These are phyloP conservation scores for Secale cereale DNA, from an alignment of 176 grass and related monocot genomes.

Conservation along the genomic window DNA sequence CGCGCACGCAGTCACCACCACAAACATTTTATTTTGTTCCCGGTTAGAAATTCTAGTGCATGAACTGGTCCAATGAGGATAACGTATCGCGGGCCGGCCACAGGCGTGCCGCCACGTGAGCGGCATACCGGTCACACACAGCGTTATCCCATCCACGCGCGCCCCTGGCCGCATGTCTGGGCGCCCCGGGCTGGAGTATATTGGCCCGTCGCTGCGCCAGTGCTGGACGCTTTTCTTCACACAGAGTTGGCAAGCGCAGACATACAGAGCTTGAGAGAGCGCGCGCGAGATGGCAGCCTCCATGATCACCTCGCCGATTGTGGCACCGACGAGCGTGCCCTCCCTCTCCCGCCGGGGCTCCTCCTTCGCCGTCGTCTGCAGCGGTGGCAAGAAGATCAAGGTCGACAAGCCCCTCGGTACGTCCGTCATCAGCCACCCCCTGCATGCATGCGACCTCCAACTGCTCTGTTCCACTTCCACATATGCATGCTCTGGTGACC, in stretches of 20 bases:
- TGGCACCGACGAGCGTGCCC: slow-evolving; percentile 47
- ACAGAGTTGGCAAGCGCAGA: background rate
- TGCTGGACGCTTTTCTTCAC: background rate
- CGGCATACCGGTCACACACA: background rate
- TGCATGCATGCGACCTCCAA: background rate
- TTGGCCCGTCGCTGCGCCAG: slow-evolving; percentile 11
- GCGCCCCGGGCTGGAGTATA: slow-evolving; percentile 26
- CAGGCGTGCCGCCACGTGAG: slow-evolving; percentile 19
- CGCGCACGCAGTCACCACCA: too few species aligned
- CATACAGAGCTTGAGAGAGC: background rate
- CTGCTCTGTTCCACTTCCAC: too few species aligned
- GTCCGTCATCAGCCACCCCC: background rate
- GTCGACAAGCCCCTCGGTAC: slow-evolving; percentile 59
- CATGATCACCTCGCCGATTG: slow-evolving; percentile 47
- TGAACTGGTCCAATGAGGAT: slow-evolving; percentile 9
- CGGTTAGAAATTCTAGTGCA: too few species aligned
- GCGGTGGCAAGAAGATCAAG: slow-evolving; percentile 78
- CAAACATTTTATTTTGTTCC: too few species aligned
- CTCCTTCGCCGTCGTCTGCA: slow-evolving; percentile 40
- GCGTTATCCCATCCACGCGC: slow-evolving; percentile 32
- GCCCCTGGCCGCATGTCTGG: slow-evolving; percentile 5
- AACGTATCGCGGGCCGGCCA: slow-evolving; percentile 49
- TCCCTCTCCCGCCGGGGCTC: slow-evolving; percentile 44
- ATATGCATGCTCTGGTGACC: background rate
- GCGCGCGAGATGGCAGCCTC: slow-evolving; percentile 48